Base-by-base conservation (phyloP, 495 filamentous ascomycete species). In the Neurospora terricola region DNA sequence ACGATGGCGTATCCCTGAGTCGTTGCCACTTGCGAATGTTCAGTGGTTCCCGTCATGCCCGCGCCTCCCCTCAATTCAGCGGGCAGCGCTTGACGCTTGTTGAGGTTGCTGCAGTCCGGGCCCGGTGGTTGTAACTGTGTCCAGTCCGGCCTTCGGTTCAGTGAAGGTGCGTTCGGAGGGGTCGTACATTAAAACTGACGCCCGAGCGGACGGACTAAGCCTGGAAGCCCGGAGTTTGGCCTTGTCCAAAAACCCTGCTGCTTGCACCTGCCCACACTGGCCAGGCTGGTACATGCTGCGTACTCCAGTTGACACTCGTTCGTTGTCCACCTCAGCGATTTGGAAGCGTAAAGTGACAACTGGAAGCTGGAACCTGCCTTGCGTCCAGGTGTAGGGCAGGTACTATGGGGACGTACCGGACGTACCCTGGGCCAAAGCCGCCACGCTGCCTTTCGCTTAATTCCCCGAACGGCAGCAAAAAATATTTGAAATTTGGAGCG, bases 401-500 rank as follows among this genome's bases (percentile, higher is more conserved):
- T 62, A 62, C 54, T 34, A 62, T 62, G 54, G 54, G 27, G 54
- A 62, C 23, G 27, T 62, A 62, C 54, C 54, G 27, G 12, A 62
- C 54, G 54, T 34, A 62, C 54, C 54, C 54, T 62, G 54, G 54
- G 54, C 54, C 23, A 62, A 62, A 62, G 72, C 71, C 75, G 76
- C 78, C 76, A 78, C 77, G 76, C 79, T 79, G 76, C 77, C 75
- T 76, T 76, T 80, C 79, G 79, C 78, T 77, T 79, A 79, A 76
- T 78, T 79, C 74, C 78, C 78, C 80, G 76, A 77, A 77, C 75
- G 70, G 76, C 68, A 78, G 79, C 78, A 78, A 85, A 84, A 84
- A 84, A 81, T 82, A 84, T 84, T 85, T 84, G 82, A 85, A 81
- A 82, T 82, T 75, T 81, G 80, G 78, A 77, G 77, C 75, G 78